phyloP scores from a whole-genome alignment of 2,329 filamentous ascomycete genomes.

The Spiromastix sp. region DNA sequence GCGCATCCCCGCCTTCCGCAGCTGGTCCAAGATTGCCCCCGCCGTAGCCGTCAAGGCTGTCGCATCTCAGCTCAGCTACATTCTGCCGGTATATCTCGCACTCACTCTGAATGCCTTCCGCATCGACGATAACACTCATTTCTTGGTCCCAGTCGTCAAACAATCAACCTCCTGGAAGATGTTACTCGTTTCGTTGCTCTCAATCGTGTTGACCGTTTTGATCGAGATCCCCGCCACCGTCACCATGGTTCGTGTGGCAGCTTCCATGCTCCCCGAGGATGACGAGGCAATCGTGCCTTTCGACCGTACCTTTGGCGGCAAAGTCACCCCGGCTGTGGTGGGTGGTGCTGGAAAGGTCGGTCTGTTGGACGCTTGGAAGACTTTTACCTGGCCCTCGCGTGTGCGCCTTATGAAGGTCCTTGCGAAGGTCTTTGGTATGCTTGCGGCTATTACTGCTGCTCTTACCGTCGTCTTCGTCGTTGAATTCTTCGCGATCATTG shows the following conservation, averaged over 20 bases:
- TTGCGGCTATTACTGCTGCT: conserved; percentile 38
- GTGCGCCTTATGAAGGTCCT: conserved; percentile 65
- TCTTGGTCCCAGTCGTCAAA: conserved; percentile 19
- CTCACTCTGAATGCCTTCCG: conserved; percentile 37
- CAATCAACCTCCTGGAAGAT: conserved; percentile 22
- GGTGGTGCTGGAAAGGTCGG: conserved; percentile 61
- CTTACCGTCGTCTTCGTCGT: conserved; percentile 42
- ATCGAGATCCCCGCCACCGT: conserved; percentile 67
- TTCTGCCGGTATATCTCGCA: conserved; percentile 35
- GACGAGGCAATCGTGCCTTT: conserved; percentile 81
- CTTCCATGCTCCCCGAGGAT: conserved; percentile 71
- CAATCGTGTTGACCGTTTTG: conserved; percentile 43
- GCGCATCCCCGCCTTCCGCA: conserved; percentile 57
- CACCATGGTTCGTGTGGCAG: conserved; percentile 71
- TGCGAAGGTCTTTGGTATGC: conserved; percentile 56
- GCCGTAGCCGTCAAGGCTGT: conserved; percentile 53
- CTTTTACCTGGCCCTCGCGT: conserved; percentile 63
- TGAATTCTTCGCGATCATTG: no score
- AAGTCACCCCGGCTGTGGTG: conserved; percentile 63
- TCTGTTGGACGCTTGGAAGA: conserved; percentile 67
- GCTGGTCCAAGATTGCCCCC: conserved; percentile 61
- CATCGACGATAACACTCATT: conserved; percentile 22
- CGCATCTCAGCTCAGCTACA: conserved; percentile 39
- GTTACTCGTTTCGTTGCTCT: conserved; percentile 14
- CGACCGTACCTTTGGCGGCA: conserved; percentile 74